A percentile compares a stretch with the other conserved stretches of the same genome.
These are phyloP conservation scores for Xylaria digitata DNA, from an alignment of 2,329 filamentous ascomycete genomes.

Conservation along the genomic window DNA sequence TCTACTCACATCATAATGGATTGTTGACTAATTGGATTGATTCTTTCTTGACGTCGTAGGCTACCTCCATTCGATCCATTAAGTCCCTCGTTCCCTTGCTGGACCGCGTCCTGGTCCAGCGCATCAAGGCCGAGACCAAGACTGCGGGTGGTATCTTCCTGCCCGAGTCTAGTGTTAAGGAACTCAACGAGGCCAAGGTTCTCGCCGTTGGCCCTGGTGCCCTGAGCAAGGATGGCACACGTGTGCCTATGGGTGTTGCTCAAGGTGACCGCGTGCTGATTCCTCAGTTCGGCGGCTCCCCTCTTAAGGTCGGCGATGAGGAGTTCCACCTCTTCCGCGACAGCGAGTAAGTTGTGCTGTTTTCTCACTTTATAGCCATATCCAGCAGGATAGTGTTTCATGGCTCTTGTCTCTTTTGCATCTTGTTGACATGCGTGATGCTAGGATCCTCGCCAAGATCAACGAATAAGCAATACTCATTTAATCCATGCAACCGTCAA, in stretches of 20 bases:
- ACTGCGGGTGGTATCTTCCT: slow-evolving; percentile 98
- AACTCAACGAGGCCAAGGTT: slow-evolving; percentile 97
- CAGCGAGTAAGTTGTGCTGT: slow-evolving; percentile 81
- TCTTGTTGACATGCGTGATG: slow-evolving; percentile 37
- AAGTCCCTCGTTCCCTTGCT: slow-evolving; percentile 94
- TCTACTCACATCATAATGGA: neutral
- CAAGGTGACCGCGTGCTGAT: slow-evolving; percentile 94
- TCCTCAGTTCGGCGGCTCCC: slow-evolving; percentile 94
- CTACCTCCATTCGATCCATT: slow-evolving; percentile 89
- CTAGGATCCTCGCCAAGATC: slow-evolving; percentile 97
- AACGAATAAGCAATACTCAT: slow-evolving; percentile 77
- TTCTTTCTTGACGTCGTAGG: slow-evolving; percentile 53
- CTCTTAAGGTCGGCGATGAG: slow-evolving; percentile 97
- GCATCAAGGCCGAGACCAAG: slow-evolving; percentile 96
- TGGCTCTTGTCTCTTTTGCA: neutral
- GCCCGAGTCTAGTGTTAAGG: slow-evolving; percentile 95
- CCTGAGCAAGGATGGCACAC: slow-evolving; percentile 88
- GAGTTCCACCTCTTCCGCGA: slow-evolving; percentile 97
- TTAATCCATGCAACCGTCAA: slow-evolving; percentile 40
- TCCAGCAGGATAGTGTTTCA: neutral
- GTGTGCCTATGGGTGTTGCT: slow-evolving; percentile 83
- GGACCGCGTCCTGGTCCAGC: slow-evolving; percentile 98
- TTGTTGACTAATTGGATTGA: slow-evolving; percentile 5
- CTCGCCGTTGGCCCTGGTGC: slow-evolving; percentile 92
- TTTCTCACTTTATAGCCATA: neutral